phyloP scores from a whole-genome alignment of 768 basidiomycete species.

The Xerocomellus intermedius region DNA sequence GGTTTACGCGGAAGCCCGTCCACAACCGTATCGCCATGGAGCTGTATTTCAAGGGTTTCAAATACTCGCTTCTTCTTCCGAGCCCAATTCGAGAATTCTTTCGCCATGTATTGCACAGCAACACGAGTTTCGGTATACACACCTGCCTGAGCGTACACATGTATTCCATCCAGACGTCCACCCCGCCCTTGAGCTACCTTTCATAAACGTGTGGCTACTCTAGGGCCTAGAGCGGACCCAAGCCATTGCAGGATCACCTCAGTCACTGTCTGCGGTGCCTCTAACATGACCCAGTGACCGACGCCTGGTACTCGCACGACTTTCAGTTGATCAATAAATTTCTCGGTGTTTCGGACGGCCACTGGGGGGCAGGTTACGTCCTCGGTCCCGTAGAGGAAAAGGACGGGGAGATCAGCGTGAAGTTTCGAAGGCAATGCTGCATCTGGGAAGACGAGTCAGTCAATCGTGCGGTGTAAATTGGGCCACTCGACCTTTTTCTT shows the following conservation, averaged over 20 bases:
- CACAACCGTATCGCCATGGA: neutral
- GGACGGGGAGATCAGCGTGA: slow-evolving; percentile 50
- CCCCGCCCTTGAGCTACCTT: neutral
- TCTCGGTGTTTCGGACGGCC: slow-evolving; percentile 43
- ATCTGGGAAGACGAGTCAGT: slow-evolving; percentile 29
- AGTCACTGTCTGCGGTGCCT: slow-evolving; percentile 56
- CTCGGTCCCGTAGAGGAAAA: slow-evolving; percentile 58
- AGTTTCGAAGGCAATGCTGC: slow-evolving; percentile 44
- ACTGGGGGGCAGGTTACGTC: slow-evolving; percentile 48
- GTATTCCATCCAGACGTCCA: neutral
- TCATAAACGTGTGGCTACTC: slow-evolving; percentile 6
- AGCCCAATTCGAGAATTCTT: no score
- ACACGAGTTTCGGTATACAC: neutral
- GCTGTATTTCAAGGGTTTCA: neutral
- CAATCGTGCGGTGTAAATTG: neutral
- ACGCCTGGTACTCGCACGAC: slow-evolving; percentile 51
- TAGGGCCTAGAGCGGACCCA: slow-evolving; percentile 10
- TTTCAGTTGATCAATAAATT: slow-evolving; percentile 51
- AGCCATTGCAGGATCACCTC: slow-evolving; percentile 49
- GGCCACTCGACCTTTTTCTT: slow-evolving; percentile 46
- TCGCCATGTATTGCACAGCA: neutral
- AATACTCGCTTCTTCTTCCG: neutral
- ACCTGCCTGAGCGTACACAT: neutral
- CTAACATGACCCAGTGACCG: slow-evolving; percentile 72
- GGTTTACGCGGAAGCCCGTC: neutral